Evolutionary conservation across 78 protist species (phyloP), one percentile per base, ranked within the genome.

Genomic region (Parvularia atlantis): DNA sequence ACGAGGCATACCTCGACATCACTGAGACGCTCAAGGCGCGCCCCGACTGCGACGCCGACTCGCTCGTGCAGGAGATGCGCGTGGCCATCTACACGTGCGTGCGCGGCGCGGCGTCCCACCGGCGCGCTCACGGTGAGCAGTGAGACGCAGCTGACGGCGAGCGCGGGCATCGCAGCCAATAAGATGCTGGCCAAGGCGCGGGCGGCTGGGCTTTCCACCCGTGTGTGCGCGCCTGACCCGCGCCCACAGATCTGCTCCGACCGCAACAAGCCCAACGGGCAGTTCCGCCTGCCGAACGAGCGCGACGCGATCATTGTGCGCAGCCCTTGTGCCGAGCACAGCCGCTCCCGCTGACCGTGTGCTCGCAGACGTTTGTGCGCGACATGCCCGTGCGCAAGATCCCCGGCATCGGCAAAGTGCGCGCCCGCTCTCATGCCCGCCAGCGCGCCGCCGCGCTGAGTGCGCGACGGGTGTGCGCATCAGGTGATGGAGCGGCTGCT

Each of bases 261-360:
- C 35, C 0, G 59, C n/a, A 77, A 78, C 69, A 86, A 86, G 71
- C 91, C 91, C 61, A 63, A 86, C 56, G 91, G 85, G 24, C 83
- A 77, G 71, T 77, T 24, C 37, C 0, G 0, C 30, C 6, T 65
- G 28, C 61, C 44, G 6, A 9, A 53, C 17, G 2, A 6, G 1
- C 56, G 52, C 24, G 69, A 54, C 0, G 63, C 37, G 16, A 46
- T 85, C n/a, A 0, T n/a, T 36, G n/a, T n/a, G n/a, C n/a, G n/a
- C n/a, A n/a, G n/a, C n/a, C n/a, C n/a, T n/a, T n/a, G n/a, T n/a
- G n/a, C n/a, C n/a, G n/a, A n/a, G n/a, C n/a, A n/a, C n/a, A n/a
- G n/a, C n/a, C n/a, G n/a, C n/a, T n/a, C n/a, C n/a, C n/a, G n/a
- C n/a, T n/a, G n/a, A n/a, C n/a, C n/a, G n/a, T n/a, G n/a, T n/a